Evolutionary conservation across 2,329 filamentous ascomycete species (phyloP), one percentile per base, ranked within the genome.

Genomic region (Colletotrichum liaoningense): DNA sequence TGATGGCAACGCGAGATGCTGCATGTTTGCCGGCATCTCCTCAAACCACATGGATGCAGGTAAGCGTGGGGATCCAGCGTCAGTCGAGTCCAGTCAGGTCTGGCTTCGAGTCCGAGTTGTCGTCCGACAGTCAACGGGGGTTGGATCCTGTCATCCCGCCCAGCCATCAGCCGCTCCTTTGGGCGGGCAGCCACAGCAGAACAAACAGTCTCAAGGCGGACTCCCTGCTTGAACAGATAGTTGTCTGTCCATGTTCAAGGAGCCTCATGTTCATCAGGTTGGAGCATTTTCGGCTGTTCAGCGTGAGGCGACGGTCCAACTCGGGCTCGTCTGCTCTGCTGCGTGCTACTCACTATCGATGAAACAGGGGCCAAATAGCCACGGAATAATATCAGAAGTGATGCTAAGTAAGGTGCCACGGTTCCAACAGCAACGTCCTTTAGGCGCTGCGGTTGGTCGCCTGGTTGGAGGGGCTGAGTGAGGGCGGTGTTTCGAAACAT

Each of bases 401-500:
- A 12, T 5, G 22, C 24, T 11, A 22, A 22, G 46, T 55, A 28
- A 16, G 35, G 30, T 12, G 30, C 67, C 54, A 49, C 9, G 35
- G 38, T 19, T 30, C 67, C 54, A 49, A 60, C 35, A 11, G 22
- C 42, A 26, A 60, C 55, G 55, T 60, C 33, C 26, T 70, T 19
- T n/a, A 38, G 26, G 70, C 59, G 42, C 60, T 38, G 55, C 67
- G 46, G 60, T 65, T 73, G 70, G 67, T 52, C 60, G 55, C 55
- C 70, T 60, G 46, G 30, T 58, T 22, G 22, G 67, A 49, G 63
- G 60, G 70, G 67, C 70, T 70, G 55, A 73, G 59, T 19, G 63
- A 35, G 69, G 59, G 67, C 60, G 26, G 35, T 52, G 70, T 73
- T 73, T 73, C 70, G 70, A 73, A 73, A 70, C 70, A 70, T 30